A percentile compares a stretch with the other conserved stretches of the same genome.
phyloP scores from a whole-genome alignment of 2,329 filamentous ascomycete genomes.

The Alternaria panax region DNA sequence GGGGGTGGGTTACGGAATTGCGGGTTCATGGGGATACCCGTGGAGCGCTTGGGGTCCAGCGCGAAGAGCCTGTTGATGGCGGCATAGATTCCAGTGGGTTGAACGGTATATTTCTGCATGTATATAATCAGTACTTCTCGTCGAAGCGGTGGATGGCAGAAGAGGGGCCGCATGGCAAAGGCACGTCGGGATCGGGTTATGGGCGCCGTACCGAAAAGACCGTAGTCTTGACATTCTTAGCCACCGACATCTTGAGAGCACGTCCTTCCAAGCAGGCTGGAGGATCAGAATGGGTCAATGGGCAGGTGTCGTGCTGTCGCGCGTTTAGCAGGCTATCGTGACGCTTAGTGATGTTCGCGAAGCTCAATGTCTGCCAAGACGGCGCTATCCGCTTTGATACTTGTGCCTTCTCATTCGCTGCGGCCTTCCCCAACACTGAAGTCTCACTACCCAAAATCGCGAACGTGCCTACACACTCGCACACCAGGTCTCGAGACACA shows the following conservation, averaged over 20 bases:
- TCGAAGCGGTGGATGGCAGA: not conserved
- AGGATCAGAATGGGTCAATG: constrained; percentile 37
- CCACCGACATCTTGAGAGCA: constrained; percentile 36
- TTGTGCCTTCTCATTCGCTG: constrained; percentile 24
- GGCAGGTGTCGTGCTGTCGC: constrained; percentile 24
- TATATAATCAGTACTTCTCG: constrained; percentile 20
- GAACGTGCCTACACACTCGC: not conserved
- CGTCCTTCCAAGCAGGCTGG: constrained; percentile 16
- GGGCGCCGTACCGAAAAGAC: constrained; percentile 38
- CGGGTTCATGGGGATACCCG: constrained; percentile 90
- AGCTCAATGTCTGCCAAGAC: constrained; percentile 35
- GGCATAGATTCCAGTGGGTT: constrained; percentile 90
- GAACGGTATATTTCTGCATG: constrained; percentile 89
- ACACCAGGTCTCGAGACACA: not conserved
- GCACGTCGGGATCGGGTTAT: not conserved
- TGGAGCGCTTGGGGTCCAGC: constrained; percentile 87
- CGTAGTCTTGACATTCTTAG: constrained; percentile 41
- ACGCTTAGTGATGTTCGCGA: constrained; percentile 37
- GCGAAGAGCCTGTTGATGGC: constrained; percentile 77
- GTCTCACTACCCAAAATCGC: not conserved
- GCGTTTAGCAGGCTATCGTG: constrained; percentile 27
- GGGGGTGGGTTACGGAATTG: constrained; percentile 89
- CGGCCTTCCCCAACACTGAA: not conserved
- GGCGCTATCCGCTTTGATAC: constrained; percentile 29
- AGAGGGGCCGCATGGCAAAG: constrained; percentile 18